Evolutionary conservation across 139 green algal genomes (phyloP).

Genomic region (Microglena sp.): DNA sequence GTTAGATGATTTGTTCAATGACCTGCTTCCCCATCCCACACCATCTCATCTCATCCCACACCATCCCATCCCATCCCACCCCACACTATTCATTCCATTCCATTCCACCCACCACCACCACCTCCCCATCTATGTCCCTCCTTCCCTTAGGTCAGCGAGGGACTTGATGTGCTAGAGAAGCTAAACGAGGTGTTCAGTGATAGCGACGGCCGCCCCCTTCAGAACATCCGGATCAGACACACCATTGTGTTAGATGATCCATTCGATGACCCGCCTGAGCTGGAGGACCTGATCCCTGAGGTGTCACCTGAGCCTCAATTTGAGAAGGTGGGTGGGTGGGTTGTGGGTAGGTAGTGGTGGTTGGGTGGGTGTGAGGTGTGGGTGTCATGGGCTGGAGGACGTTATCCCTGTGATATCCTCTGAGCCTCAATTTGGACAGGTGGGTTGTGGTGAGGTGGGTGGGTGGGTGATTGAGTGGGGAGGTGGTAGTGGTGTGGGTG

Average conservation of each 20-base stretch:
- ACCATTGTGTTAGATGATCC: conserved; percentile 95
- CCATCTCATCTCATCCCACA: too few relatives aligned
- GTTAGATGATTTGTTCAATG: conserved; percentile 92
- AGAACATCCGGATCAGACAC: conserved; percentile 94
- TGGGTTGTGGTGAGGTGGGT: too few relatives aligned
- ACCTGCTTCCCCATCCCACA: too few relatives aligned
- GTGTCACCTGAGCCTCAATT: conserved; percentile 47
- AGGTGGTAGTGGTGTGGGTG: too few relatives aligned
- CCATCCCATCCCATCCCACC: too few relatives aligned
- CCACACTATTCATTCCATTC: not conserved
- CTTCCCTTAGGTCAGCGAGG: conserved; percentile 61
- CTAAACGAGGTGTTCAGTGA: conserved; percentile 92
- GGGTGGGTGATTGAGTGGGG: too few relatives aligned
- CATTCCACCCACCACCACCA: not conserved
- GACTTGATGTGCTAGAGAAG: conserved; percentile 75
- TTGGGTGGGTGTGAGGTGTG: too few relatives aligned
- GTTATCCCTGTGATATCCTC: too few relatives aligned
- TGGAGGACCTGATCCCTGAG: conserved; percentile 74
- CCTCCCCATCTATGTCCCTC: not conserved
- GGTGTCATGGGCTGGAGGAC: too few relatives aligned
- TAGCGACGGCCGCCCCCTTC: conserved; percentile 61
- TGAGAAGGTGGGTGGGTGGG: not conserved
- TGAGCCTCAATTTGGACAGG: too few relatives aligned
- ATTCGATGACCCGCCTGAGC: conserved; percentile 71
- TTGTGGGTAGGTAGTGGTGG: too few relatives aligned